Base-by-base conservation (phyloP, 805 yeast genomes). In the Hanseniaspora mollemarum region DNA sequence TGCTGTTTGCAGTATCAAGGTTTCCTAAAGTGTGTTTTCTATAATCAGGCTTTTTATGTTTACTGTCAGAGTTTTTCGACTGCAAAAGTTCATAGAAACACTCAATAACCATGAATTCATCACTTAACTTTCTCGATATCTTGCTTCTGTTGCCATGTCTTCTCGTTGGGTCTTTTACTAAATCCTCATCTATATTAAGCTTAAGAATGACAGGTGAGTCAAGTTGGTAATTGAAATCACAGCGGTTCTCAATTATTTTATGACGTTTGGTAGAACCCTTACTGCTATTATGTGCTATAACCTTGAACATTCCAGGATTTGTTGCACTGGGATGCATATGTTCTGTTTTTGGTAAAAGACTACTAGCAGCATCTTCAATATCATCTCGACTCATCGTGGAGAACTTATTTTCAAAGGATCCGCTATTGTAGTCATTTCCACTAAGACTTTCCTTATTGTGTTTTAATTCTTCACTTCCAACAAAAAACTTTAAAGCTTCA, bases 221-320 rank as follows among this genome's bases (percentile, higher is more conserved):
- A 9, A 62, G 55, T 9, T 61, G 52, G 56, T 72, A 69, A 39
- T 70, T 66, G 75, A 83, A 77, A 10, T 57, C 59, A 4, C 74
- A 78, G 52, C 70, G 70, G 60, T 82, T 83, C 57, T 74, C 71
- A 33, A 65, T 66, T 28, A 82, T 74, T 8, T 62, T 62, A 0
- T 62, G 69, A 22, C 66, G 62, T 1, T 66, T 66, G 0, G 87
- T 77, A 4, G 62, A 53, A 2, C 68, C 70, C 26, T 67, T 64
- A 38, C 60, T 57, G 26, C 64, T 65, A 38, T 55, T 55, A 36
- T 40, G 25, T 3, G 51, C 51, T 25, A 40, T 40, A 12, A 48
- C 37, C 12, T 48, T 48, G 33, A 40, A 48, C 51, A 48, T 48
- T 1, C 51, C 51, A 13, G 51, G 35, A 24, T 40, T 48, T 8